Evolutionary conservation across 1,284 basidiomycete species (phyloP).

Genomic region (Sparassis latifolia): DNA sequence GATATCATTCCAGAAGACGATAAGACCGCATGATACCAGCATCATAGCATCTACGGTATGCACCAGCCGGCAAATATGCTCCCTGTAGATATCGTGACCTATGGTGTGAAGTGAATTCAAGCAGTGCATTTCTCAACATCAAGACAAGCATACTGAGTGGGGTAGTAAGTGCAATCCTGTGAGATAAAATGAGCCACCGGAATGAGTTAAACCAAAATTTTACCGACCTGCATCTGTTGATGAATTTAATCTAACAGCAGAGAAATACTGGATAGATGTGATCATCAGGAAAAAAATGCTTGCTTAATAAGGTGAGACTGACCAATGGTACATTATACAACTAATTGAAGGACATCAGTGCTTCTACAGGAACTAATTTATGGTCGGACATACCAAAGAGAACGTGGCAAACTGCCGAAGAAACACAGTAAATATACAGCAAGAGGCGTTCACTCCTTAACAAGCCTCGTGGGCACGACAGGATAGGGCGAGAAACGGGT

Average conservation of each 20-base stretch:
- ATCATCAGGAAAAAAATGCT: background rate
- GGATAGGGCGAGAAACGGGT: slow-evolving; percentile 70
- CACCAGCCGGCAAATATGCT: slow-evolving; percentile 83
- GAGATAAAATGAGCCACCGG: too few species aligned
- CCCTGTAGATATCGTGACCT: slow-evolving; percentile 73
- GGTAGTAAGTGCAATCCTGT: slow-evolving; percentile 75
- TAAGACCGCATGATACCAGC: slow-evolving; percentile 48
- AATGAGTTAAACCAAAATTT: too few species aligned
- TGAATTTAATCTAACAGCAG: slow-evolving; percentile 73
- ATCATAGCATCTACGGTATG: slow-evolving; percentile 46
- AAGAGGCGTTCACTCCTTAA: slow-evolving; percentile 71
- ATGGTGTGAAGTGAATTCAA: slow-evolving; percentile 14
- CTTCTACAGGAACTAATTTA: too few species aligned
- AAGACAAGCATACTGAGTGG: slow-evolving; percentile 58
- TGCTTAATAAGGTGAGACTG: slow-evolving; percentile 17
- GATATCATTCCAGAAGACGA: slow-evolving; percentile 56
- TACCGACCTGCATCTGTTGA: slow-evolving; percentile 62
- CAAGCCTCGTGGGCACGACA: slow-evolving; percentile 77
- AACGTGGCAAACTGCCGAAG: slow-evolving; percentile 69
- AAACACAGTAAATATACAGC: slow-evolving; percentile 80
- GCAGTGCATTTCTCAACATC: slow-evolving; percentile 1
- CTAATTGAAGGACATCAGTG: slow-evolving; percentile 29
- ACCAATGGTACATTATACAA: slow-evolving; percentile 82
- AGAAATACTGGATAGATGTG: slow-evolving; percentile 54
- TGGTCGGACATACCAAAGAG: slow-evolving; percentile 28